Conservation (phyloP, 352 stramenopile species). For the Phytophthora palmivora region DNA sequence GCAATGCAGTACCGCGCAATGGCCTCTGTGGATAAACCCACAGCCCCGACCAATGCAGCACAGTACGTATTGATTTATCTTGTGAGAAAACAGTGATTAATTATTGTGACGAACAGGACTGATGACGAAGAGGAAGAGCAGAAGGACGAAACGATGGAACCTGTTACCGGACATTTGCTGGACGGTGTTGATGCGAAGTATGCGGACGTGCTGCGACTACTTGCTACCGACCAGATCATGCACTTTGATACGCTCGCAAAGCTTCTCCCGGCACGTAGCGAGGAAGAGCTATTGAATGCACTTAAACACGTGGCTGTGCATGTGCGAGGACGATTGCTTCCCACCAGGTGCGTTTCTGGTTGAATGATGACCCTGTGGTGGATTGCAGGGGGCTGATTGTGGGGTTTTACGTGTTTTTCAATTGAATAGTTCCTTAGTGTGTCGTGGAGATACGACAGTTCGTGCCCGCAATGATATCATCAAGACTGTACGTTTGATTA, state of each 20-base stretch:
- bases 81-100: too few relatives aligned
- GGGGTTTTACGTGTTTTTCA: background rate
- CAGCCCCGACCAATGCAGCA: slow-evolving; percentile 27
- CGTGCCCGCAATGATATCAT: slow-evolving; percentile 57
- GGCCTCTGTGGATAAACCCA: slow-evolving; percentile 32
- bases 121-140: slow-evolving; percentile 44
- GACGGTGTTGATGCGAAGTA: slow-evolving; percentile 43
- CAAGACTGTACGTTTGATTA: slow-evolving; percentile 47
- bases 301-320: slow-evolving; percentile 53
- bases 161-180: slow-evolving; percentile 28
- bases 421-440: slow-evolving; percentile 40
- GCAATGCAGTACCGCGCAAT: slow-evolving; percentile 73
- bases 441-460: slow-evolving; percentile 35
- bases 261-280: slow-evolving; percentile 44
- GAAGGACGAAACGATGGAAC: slow-evolving; percentile 56
- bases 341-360: slow-evolving; percentile 42
- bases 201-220: slow-evolving; percentile 27
- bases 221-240: slow-evolving; percentile 47
- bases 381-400: background rate
- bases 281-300: slow-evolving; percentile 50
- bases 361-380: background rate
- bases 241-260: slow-evolving; percentile 55
- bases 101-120: slow-evolving; percentile 22
- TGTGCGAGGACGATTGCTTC: slow-evolving; percentile 50
- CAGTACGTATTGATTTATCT: slow-evolving; percentile 20